A percentile compares a stretch with the other conserved stretches of the same genome.
These are phyloP conservation scores for Saccharomycopsis schoenii DNA, from an alignment of 805 yeast species.

Conservation along the genomic window DNA sequence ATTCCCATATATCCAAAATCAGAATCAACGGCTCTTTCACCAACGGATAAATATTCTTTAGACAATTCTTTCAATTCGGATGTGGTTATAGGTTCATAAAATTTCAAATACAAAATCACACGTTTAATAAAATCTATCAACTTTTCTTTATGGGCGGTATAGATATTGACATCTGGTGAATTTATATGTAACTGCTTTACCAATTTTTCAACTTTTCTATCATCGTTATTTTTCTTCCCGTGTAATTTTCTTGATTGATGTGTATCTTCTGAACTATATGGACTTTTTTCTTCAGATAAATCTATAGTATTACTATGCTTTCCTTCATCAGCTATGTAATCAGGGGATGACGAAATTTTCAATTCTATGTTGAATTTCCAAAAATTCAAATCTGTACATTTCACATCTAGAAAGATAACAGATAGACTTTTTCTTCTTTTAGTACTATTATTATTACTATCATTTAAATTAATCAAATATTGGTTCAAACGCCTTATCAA, in stretches of 20 bases:
- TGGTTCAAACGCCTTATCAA: background rate
- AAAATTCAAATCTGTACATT: constrained; percentile 8
- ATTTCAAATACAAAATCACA: constrained; percentile 1
- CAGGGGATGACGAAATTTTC: constrained; percentile 11
- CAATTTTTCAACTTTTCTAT: background rate
- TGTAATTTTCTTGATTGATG: background rate
- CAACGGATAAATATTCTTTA: background rate
- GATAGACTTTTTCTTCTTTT: background rate
- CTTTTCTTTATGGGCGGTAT: constrained; percentile 6
- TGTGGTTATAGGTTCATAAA: constrained; percentile 6
- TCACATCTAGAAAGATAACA: constrained; percentile 8
- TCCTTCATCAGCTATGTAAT: constrained; percentile 1
- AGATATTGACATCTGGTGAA: background rate
- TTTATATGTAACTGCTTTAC: background rate
- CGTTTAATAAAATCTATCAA: constrained; percentile 11
- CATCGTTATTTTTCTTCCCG: background rate
- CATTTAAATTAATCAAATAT: background rate
- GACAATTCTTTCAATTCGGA: constrained; percentile 5
- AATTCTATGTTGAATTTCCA: constrained; percentile 17
- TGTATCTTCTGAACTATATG: no score
- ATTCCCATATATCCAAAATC: constrained; percentile 8
- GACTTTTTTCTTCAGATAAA: background rate
- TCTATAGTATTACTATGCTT: background rate
- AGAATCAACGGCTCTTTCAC: background rate
- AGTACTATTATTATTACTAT: background rate